Evolutionary conservation across 345 rosid species (phyloP), one percentile per base, ranked within the genome.

Genomic region (Ceriops tagal): DNA sequence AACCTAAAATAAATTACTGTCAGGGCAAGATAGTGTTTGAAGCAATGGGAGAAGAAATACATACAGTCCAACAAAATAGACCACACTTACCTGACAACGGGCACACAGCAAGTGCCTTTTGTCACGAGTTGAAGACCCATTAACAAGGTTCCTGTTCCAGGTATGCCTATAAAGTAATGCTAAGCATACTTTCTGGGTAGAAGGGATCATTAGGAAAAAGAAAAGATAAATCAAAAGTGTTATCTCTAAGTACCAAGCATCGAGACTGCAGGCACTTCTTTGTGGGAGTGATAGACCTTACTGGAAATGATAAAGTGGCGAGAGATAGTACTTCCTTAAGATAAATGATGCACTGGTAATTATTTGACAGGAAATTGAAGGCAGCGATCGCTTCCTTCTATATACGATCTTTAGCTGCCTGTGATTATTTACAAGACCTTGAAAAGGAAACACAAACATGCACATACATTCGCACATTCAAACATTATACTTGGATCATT

Each of bases 331-430:
- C 81, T 87, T 93, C 80, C 92, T 81, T 26, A 91, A 71, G 32
- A 87, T 89, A 80, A 84, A 93, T 20, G 97, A 93, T 19, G 91
- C 96, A 81, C 91, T 93, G n/a, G 97, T 93, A 65, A 91, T 84
- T 8, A 97, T 89, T 89, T 51, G 91, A 55, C 4, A 95, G 98
- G 75, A 91, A 93, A 49, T 75, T 84, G 83, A 91, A 91, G 59
- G 71, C 82, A 67, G 66, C 72, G 20, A 81, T 78, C 82, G 89
- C 96, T 78, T 91, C 96, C 82, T 87, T 93, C 96, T 97, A 91
- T 83, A 53, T 88, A n/a, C 91, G 89, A 71, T 93, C 90, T 73
- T 69, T 76, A 53, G 89, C 59, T 37, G 91, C 91, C 98, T 93
- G 74, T 24, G 61, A 69, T 30, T 61, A 75, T 51, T 65, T 62